Base-by-base conservation (phyloP, 2,329 filamentous ascomycete species). In the Sporothrix brasiliensis region DNA sequence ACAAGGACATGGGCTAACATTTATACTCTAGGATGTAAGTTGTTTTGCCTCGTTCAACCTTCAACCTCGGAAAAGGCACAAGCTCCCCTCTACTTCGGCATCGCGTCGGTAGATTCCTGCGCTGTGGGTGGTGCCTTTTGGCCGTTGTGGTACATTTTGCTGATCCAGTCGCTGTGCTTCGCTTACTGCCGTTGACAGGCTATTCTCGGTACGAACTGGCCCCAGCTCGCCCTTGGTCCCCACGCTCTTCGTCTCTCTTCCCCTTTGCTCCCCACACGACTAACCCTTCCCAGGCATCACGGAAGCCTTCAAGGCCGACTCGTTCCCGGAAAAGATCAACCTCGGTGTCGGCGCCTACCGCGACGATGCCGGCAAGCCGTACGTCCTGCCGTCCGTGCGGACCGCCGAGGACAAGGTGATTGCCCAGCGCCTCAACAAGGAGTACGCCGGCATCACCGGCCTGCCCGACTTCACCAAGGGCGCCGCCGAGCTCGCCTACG, bases 291-390 rank as follows among this genome's bases (percentile, higher is more conserved):
- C 75, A 90, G 91, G 92, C 81, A 93, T 99, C 83, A 98, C 95
- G 74, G 95, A 99, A 85, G 95, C 95, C 73, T 99, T 95, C 91
- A 99, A 98, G 88, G 94, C 94, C 82, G 95, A 99, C 81, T 87
- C 86, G 78, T 94, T 96, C 82, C 85, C 89, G 74, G 89, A 97
- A 85, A 99, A 98, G 89, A 98, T 99, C 87, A 98, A 98, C 86
- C 86, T 99, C 73, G 95, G 92, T 84, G 95, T 98, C 76, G 95
- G 95, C 78, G 95, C 95, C 79, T 99, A 99, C 89, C 93, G 95
- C 79, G 95, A 98, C 81, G 94, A 98, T 87, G 87, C 93, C 83
- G 95, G 95, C 83, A 97, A 98, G 88, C 95, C 95, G 73, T 98
- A 94, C 82, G 94, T 99, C 74, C 91, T 99, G 73, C 94, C 94